phyloP scores from a whole-genome alignment of 2,329 filamentous ascomycete genomes.

The Nothomitra cinnamomea region DNA sequence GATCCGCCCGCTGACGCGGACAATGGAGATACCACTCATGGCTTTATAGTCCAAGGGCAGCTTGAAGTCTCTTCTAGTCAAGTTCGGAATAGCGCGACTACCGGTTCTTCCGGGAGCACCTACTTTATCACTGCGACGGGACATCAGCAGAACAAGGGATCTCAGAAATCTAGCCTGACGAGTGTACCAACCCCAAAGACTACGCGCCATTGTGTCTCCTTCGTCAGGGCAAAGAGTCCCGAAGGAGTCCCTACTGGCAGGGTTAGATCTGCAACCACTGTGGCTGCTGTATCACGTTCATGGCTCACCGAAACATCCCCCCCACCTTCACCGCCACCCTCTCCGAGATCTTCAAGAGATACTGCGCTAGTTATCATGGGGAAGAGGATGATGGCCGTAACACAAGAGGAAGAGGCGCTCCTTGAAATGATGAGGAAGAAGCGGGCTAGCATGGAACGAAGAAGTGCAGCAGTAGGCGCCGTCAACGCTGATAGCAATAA shows the following conservation, averaged over 20 bases:
- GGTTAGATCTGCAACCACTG: background rate
- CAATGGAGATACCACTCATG: background rate
- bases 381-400: background rate
- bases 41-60: background rate
- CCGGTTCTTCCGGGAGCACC: background rate
- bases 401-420: background rate
- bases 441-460: background rate
- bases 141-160: background rate
- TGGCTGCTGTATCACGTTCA: background rate
- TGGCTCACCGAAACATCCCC: background rate
- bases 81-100: background rate
- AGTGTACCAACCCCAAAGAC: background rate
- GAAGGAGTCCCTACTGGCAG: background rate
- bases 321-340: background rate
- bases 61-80: background rate
- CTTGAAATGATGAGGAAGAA: conserved; percentile 4
- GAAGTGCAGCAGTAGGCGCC: background rate
- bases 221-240: background rate
- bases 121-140: background rate
- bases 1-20: background rate
- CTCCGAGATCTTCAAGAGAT: background rate
- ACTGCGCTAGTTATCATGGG: background rate
- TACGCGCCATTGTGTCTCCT: background rate
- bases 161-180: background rate
- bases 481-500: background rate